These are phyloP conservation scores for Skeletonema grethae DNA, from an alignment of 108 stramenopile species.

Conservation along the genomic window DNA sequence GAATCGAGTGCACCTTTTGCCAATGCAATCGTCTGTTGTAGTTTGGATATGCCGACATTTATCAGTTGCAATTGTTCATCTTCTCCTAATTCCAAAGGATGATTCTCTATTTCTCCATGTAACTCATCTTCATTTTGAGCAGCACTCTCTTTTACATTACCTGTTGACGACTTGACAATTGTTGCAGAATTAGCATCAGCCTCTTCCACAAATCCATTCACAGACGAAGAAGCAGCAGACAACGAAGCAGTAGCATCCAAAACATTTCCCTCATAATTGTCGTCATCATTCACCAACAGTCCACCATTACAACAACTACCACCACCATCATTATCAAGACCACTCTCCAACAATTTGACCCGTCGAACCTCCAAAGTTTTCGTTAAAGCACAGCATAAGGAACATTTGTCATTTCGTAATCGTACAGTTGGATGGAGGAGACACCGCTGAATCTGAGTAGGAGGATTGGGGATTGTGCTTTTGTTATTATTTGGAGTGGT, in stretches of 20 bases:
- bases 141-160: not conserved
- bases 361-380: not conserved
- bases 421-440: not conserved
- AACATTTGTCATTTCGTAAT: not conserved
- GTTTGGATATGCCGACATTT: not conserved
- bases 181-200: no score
- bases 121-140: not conserved
- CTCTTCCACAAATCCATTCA: no score
- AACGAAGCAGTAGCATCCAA: no score
- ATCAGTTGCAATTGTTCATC: no score
- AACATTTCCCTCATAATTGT: not conserved
- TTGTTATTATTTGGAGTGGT: no score
- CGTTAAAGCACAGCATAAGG: not conserved
- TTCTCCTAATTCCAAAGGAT: no score
- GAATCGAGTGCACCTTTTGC: constrained; percentile 2
- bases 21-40: not conserved
- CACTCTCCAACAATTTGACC: not conserved
- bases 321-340: no score
- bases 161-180: no score
- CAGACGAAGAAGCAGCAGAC: no score
- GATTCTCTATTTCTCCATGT: no score
- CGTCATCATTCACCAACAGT: not conserved
- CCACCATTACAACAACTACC: no score
- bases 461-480: no score
- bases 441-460: not conserved